A percentile compares a stretch with the other conserved stretches of the same genome.
Evolutionary conservation across 352 stramenopile species (phyloP).

Genomic region (Globisporangium megalacanthum): DNA sequence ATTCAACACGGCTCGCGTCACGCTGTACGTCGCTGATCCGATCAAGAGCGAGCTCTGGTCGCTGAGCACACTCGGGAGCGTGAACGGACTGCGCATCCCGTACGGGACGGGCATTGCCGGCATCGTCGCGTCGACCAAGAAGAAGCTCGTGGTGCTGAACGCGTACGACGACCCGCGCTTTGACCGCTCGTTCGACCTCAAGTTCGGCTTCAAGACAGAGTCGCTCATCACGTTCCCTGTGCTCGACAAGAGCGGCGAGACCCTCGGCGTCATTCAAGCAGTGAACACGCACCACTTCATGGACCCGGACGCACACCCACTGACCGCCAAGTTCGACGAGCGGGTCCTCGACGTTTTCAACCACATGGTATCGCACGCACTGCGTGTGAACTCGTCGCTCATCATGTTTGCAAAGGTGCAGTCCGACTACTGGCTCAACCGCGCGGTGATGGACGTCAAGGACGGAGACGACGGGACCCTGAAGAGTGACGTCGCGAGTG

Average conservation of each 20-base stretch:
- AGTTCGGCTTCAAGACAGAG: conserved; percentile 81
- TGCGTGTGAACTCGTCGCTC: conserved; percentile 68
- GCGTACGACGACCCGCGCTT: conserved; percentile 79
- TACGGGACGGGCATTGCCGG: conserved; percentile 76
- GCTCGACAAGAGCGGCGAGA: conserved; percentile 57
- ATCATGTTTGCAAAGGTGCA: conserved; percentile 83
- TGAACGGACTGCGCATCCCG: conserved; percentile 69
- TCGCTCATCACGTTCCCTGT: conserved; percentile 72
- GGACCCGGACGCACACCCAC: conserved; percentile 28
- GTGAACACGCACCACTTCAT: conserved; percentile 56
- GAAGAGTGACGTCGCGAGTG: conserved; percentile 59
- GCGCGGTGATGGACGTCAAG: conserved; percentile 28
- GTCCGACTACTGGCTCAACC: conserved; percentile 68
- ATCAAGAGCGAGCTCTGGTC: conserved; percentile 78
- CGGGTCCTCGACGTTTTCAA: conserved; percentile 61
- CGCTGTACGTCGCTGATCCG: conserved; percentile 64
- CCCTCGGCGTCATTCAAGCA: conserved; percentile 57
- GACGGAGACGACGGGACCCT: conserved; percentile 24
- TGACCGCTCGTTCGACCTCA: conserved; percentile 72
- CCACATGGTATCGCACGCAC: conserved; percentile 47
- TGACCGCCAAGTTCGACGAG: conserved; percentile 55
- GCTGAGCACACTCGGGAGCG: conserved; percentile 58
- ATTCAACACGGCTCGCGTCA: conserved; percentile 68
- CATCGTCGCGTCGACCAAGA: conserved; percentile 48
- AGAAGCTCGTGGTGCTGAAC: conserved; percentile 55